Percentiles rank a stretch among this genome's conserved stretches.
Evolutionary conservation across 2,329 filamentous ascomycete species (phyloP).

Genomic region (Periconia macrospinosa): DNA sequence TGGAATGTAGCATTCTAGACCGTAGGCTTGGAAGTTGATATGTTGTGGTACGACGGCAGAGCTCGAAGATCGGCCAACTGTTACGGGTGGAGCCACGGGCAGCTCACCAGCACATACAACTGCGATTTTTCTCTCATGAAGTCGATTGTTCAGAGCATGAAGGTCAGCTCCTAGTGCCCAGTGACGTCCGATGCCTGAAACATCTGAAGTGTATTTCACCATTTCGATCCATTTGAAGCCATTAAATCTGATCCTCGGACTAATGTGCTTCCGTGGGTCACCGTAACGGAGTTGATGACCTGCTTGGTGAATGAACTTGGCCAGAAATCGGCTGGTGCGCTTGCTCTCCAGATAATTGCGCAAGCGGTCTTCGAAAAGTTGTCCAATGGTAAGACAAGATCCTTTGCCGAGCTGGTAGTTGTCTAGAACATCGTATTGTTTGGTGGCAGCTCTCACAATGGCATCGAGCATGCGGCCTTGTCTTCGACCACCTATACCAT

Average conservation of each 20-base stretch:
- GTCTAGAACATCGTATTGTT: conserved; percentile 3
- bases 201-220: conserved; percentile 9
- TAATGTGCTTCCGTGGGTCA: neutral
- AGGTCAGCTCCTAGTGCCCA: conserved; percentile 10
- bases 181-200: conserved; percentile 7
- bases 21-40: conserved; percentile 10
- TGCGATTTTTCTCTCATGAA: conserved; percentile 2
- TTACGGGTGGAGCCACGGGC: neutral
- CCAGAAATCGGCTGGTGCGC: conserved; percentile 5
- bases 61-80: neutral
- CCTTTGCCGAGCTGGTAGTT: conserved; percentile 1
- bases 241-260: neutral
- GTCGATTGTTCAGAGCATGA: conserved; percentile 9
- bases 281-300: conserved; percentile 7
- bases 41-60: conserved; percentile 5
- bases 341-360: conserved; percentile 5
- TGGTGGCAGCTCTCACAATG: conserved; percentile 6
- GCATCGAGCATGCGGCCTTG: conserved; percentile 13
- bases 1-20: conserved; percentile 9
- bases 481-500: conserved; percentile 9
- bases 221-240: conserved; percentile 8
- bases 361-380: conserved; percentile 9
- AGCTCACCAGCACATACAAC: conserved; percentile 8
- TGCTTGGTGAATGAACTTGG: conserved; percentile 11
- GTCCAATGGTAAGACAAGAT: conserved; percentile 3